Evolutionary conservation across 1,139 yeast genomes (phyloP), one percentile per base, ranked within the genome.

Genomic region (Nakaseomyces delphensis): DNA sequence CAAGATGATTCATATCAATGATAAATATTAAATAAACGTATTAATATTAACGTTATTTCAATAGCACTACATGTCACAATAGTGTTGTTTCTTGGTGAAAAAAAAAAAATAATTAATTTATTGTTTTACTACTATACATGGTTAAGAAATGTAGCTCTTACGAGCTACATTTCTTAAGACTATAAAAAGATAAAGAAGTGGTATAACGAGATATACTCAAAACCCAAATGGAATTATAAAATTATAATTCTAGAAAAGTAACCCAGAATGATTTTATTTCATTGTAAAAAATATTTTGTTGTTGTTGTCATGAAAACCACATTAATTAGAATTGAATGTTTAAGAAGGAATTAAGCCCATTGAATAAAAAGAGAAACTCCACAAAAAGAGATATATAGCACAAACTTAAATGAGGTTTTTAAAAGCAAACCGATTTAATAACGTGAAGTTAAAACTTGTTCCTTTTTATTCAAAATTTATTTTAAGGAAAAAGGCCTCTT

Each of bases 271-370:
- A 31, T 31, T 31, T 27, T n/a, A n/a, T 27, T 27, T 27, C n/a
- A 23, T 23, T 23, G 10, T 23, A 7, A 23, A 7, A 7, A 23
- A 7, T 23, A 13, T 16, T 18, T 31, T n/a, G 15, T 29, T 31
- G 35, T 31, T 31, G 23, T 31, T 23, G 18, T 31, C 35, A 31
- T n/a, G n/a, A n/a, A n/a, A 31, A 31, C 18, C 35, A 31, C 35
- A 31, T 31, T 31, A 31, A 31, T n/a, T 31, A 31, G 35, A 31
- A 31, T 31, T 31, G 35, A 31, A 31, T 31, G 35, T 31, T 31
- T 16, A 31, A 14, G 23, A 31, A 11, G 13, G n/a, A 10, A 27
- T 27, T 27, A 13, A 5, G 30, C 6, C n/a, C n/a, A 27, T 5
- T 27, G 13, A 27, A 8, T 27, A 9, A 6, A 5, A 27, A 9